Evolutionary conservation across 495 filamentous ascomycete genomes (phyloP).

Genomic region (Hypomontagnella monticulosa): DNA sequence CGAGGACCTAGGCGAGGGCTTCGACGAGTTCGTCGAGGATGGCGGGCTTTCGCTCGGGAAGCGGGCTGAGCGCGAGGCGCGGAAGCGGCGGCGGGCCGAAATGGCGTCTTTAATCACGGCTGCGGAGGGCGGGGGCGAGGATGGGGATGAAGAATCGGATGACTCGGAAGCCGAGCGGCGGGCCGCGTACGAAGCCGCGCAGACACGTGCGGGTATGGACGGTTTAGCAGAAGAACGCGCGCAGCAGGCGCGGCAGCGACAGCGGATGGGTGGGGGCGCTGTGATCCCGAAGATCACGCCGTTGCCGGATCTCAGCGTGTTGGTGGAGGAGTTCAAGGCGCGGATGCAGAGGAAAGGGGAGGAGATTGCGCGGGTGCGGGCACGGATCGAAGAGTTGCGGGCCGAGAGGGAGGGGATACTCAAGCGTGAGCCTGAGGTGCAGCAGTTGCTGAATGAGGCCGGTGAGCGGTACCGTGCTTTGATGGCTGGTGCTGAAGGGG

Average conservation of each 20-base stretch:
- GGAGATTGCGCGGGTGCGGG: conserved; percentile 42
- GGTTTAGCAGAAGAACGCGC: conserved; percentile 55
- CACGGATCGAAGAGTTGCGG: conserved; percentile 47
- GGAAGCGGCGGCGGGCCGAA: conserved; percentile 70
- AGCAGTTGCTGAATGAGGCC: conserved; percentile 81
- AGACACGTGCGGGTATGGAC: conserved; percentile 83
- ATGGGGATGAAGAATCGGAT: conserved; percentile 61
- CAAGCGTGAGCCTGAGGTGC: conserved; percentile 81
- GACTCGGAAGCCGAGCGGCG: conserved; percentile 82
- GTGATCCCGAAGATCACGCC: conserved; percentile 63
- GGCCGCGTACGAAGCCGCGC: conserved; percentile 88
- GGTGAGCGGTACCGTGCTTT: conserved; percentile 74
- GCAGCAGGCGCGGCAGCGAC: conserved; percentile 49
- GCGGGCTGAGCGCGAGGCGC: conserved; percentile 81
- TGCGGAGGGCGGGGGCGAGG: conserved; percentile 70
- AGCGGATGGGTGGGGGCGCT: conserved; percentile 19
- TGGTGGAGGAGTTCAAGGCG: conserved; percentile 57
- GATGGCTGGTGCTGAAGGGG: conserved; percentile 42
- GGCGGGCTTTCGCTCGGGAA: conserved; percentile 79
- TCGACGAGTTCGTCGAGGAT: conserved; percentile 91
- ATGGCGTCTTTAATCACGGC: conserved; percentile 88
- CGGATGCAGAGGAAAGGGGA: conserved; percentile 49
- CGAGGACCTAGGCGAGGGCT: conserved; percentile 94
- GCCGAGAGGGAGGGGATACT: conserved; percentile 66
- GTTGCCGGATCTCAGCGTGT: conserved; percentile 63